Evolutionary conservation across 306 rosid species (phyloP), one percentile per base, ranked within the genome.

Genomic region (Fragaria ananassa): DNA sequence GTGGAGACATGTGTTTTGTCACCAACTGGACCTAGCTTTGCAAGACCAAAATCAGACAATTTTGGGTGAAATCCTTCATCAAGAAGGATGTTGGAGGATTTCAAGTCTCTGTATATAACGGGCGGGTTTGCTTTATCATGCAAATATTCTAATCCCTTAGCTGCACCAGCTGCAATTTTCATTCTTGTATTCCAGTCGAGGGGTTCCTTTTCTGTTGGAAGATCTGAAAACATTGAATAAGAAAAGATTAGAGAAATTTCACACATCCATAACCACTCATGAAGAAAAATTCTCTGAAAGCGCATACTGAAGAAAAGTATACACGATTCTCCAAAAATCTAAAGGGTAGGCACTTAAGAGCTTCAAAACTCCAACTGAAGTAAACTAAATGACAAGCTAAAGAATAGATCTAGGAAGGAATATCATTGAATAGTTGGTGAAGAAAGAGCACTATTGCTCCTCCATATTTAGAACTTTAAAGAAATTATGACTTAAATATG

Each of bases 101-200:
- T 93, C 47, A 91, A 86, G 85, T 93, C 93, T 83, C 98, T 78
- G 72, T 88, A 91, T 76, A 93, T 89, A 1, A 89, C 93, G 10
- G 97, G 91, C 27, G 89, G 97, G 50, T 83, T 81, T 66, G 91
- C 87, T 83, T 70, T 84, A 74, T 86, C 91, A 71, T 93, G 97
- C 82, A 93, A 81, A 82, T 91, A 93, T 66, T 93, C 97, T 88
- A 93, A 89, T 14, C 97, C 98, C 77, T 88, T 87, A 1, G 98
- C 96, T 27, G 91, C 91, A 68, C 90, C 98, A 13, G 87, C 86
- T 21, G 97, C 98, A 67, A 93, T 91, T 82, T 86, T 88, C 91
- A 93, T 93, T 84, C 98, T 88, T 29, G 92, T 91, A 78, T 87
- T 91, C 98, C 98, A 93, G 81, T 93, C 96, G 58, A 91, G 83